Conservation (phyloP, 1,284 basidiomycete species). For the Trichosporon sp. region DNA sequence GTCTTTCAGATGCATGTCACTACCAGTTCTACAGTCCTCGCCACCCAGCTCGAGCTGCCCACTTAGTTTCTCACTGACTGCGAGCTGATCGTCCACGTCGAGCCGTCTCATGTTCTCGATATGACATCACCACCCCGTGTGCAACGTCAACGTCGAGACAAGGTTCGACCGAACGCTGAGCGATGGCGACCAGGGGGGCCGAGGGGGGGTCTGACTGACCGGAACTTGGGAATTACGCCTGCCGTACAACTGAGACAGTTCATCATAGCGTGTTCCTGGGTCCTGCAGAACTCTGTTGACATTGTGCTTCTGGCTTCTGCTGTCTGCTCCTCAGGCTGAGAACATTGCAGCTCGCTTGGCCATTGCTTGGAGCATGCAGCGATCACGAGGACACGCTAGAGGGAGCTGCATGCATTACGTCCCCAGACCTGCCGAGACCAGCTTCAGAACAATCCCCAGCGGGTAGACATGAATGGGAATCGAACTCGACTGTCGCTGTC, state of each 20-base stretch:
- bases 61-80: background rate
- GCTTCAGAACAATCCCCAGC: no score
- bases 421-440: background rate
- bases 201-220: background rate
- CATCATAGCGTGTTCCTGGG: background rate
- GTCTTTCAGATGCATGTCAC: background rate
- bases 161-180: conserved; percentile 10
- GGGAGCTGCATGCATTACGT: background rate
- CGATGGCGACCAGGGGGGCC: background rate
- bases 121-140: background rate
- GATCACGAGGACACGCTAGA: background rate
- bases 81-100: background rate
- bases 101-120: background rate
- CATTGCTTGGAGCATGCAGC: background rate
- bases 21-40: background rate
- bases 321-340: background rate
- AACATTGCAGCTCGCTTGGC: background rate
- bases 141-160: background rate
- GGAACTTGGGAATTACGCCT: background rate
- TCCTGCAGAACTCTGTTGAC: background rate
- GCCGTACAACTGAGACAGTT: conserved; percentile 5
- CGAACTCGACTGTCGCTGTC: background rate
- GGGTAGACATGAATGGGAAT: no score
- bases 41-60: background rate
- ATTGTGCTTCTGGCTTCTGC: no score